Base-by-base conservation (phyloP, 148 eudicot genomes). In the Amaranthus palmeri region DNA sequence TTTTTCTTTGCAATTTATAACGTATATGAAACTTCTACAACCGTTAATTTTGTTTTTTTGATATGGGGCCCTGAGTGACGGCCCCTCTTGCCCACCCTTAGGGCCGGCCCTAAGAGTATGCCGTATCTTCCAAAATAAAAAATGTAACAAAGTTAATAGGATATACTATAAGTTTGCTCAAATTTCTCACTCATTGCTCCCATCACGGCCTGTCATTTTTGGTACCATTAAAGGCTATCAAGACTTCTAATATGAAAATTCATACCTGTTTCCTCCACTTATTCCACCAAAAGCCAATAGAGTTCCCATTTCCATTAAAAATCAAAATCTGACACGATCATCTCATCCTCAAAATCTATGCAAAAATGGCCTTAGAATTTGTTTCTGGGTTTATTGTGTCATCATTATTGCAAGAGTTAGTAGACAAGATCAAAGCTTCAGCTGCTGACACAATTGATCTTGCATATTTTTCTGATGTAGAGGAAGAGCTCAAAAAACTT, bases 331-430 rank as follows among this genome's bases (percentile, higher is more conserved):
- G 44, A 44, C 44, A 8, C 42, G 8, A 9, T 3, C 14, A 3
- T 2, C 9, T 41, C 2, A 14, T 7, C 6, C 25, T 45, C 15
- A 18, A 42, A 40, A 6, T 9, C 2, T n/a, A 7, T 3, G 48
- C 3, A 53, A 43, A 4, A 18, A 75, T 75, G 78, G 78, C 73
- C 54, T 61, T 68, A 53, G 73, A 75, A 8, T 68, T 69, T 53
- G 67, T 69, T 8, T 42, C 73, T 13, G 78, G 68, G 13, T 53
- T 69, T 2, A 4, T 69, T 44, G 45, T 69, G 7, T 75, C 78
- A 8, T 59, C 78, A 14, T 52, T 75, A 17, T 15, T 75, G 12
- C 78, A 75, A 69, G 61, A 68, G 10, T 25, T 75, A 3, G 45
- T 75, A 4, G 78, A 75, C 47, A 69, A 8, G 14, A 61, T 75